Base-by-base conservation (phyloP, 2,329 filamentous ascomycete species). In the Fonsecaea nubica region DNA sequence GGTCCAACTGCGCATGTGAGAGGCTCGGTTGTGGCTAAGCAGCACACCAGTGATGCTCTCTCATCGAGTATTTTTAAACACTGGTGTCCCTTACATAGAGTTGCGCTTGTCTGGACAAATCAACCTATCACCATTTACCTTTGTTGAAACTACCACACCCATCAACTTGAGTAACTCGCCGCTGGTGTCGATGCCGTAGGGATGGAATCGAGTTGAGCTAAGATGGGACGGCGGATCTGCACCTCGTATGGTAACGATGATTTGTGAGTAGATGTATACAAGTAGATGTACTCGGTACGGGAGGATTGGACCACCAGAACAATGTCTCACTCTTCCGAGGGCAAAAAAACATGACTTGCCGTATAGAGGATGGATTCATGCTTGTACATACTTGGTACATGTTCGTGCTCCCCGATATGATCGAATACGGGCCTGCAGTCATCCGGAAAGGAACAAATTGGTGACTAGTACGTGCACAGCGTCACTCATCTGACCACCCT, bases 1-100 rank as follows among this genome's bases (percentile, higher is more conserved):
- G 40, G 13, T 45, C 30, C 45, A 32, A 60, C 58, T 62, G 59
- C 59, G 48, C 48, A 12, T 25, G 32, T 35, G 42, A 53, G 62
- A 57, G 55, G 18, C 62, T 60, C 62, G 56, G 62, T 55, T 64
- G 62, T 64, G 62, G 62, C 62, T 60, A 50, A 64, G 62, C 25
- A n/a, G 52, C 15, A 21, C 25, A 25, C 25, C 52, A 33, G 6
- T n/a, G 25, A 32, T 18, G n/a, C 25, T 32, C 32, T 36, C n/a
- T 33, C n/a, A 52, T 12, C 25, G 35, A 4, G 60, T 63, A 64
- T 54, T 64, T 59, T 60, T 64, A 64, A 45, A 35, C 42, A 25
- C 25, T 50, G 45, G 45, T 54, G 50, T 40, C 57, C 57, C 38
- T 59, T 40, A 59, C 57, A 59, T 36, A 21, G 38, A 15, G n/a